Conservation (phyloP, 352 stramenopile species). For the Plasmopara halstedii region DNA sequence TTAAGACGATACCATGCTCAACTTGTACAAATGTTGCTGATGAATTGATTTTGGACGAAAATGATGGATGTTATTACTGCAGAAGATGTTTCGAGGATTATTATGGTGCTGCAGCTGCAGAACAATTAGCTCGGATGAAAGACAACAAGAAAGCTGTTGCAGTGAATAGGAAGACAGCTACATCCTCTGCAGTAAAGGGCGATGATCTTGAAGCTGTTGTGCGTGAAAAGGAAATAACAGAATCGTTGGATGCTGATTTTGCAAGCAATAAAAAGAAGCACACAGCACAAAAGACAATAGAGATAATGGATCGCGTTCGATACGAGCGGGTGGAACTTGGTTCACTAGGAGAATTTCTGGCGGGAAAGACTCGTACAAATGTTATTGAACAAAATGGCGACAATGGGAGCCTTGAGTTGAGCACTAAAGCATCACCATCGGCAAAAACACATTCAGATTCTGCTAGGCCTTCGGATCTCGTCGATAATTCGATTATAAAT, state of each 20-base stretch:
- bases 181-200: background rate
- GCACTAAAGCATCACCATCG: background rate
- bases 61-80: constrained; percentile 66
- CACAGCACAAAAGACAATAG: background rate
- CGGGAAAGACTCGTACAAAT: constrained; percentile 5
- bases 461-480: no score
- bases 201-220: constrained; percentile 1
- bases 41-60: constrained; percentile 45
- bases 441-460: background rate
- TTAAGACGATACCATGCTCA: constrained; percentile 23
- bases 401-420: background rate
- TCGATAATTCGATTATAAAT: background rate
- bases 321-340: constrained; percentile 25
- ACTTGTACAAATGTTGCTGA: constrained; percentile 31
- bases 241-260: background rate
- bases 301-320: constrained; percentile 7
- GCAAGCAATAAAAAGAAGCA: background rate
- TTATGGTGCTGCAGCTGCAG: constrained; percentile 47
- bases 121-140: background rate
- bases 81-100: constrained; percentile 57
- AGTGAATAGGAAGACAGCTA: background rate
- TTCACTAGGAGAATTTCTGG: constrained; percentile 22
- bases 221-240: background rate
- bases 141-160: background rate
- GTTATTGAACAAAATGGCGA: background rate